These are phyloP conservation scores for Eutypella sp. DNA, from an alignment of 2,329 filamentous ascomycete genomes.

Conservation along the genomic window DNA sequence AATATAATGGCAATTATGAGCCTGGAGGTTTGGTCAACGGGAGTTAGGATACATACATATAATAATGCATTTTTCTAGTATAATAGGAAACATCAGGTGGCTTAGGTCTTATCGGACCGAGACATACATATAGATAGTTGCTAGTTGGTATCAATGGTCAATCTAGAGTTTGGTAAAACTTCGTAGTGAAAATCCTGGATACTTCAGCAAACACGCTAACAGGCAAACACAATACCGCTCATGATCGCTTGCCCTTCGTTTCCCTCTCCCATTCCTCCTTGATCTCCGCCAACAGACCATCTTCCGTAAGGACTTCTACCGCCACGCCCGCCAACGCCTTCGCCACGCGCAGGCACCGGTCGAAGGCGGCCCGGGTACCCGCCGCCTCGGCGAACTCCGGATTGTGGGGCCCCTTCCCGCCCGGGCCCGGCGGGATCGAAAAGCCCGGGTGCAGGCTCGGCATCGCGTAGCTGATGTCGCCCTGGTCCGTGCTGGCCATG, in stretches of 20 bases:
- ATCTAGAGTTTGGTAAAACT: too few relatives aligned
- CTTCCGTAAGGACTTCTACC: conserved; percentile 39
- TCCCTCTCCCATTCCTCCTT: conserved; percentile 34
- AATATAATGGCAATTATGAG: too few relatives aligned
- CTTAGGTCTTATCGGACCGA: too few relatives aligned
- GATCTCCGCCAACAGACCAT: conserved; percentile 36
- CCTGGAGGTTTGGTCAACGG: too few relatives aligned
- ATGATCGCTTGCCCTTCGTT: conserved; percentile 11
- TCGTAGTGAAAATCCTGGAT: too few relatives aligned
- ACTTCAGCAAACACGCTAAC: too few relatives aligned
- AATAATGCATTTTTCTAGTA: too few relatives aligned
- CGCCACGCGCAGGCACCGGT: conserved; percentile 39
- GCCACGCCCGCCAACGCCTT: conserved; percentile 45
- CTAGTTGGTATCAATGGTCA: too few relatives aligned
- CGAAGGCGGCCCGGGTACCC: conserved; percentile 42
- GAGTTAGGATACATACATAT: too few relatives aligned
- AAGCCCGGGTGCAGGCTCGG: conserved; percentile 51
- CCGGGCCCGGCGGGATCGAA: conserved; percentile 41
- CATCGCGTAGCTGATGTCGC: conserved; percentile 52
- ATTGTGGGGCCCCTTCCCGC: conserved; percentile 45
- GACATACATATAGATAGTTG: too few relatives aligned
- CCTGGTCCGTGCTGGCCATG: conserved; percentile 56
- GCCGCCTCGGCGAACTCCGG: conserved; percentile 47
- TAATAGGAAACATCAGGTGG: too few relatives aligned
- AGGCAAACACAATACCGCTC: background rate